A percentile compares a stretch with the other conserved stretches of the same genome.
These are phyloP conservation scores for Phlyctochytrium bullatum DNA, from an alignment of 192 early-diverging fungal genomes.

Conservation along the genomic window DNA sequence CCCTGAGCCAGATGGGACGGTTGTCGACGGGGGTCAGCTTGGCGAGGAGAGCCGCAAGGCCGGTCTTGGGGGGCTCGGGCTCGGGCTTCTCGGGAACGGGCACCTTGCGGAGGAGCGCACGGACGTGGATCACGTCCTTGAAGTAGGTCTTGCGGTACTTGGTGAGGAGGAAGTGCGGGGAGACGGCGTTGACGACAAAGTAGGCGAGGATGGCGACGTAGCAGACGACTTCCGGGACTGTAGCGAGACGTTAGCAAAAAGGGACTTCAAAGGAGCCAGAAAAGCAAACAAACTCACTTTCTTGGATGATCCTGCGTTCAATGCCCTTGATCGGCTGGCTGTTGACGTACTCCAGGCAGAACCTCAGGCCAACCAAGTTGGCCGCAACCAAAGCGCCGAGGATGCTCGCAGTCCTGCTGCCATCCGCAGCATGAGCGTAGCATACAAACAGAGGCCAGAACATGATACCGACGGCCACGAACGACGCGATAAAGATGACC, in stretches of 20 bases:
- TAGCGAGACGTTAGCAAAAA: not conserved
- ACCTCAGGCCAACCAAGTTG: not conserved
- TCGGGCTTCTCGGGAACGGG: not conserved
- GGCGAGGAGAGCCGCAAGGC: not conserved
- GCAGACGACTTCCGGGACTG: slow-evolving; percentile 1
- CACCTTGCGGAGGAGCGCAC: not conserved
- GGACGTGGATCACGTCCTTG: slow-evolving; percentile 6
- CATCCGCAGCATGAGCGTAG: slow-evolving; percentile 15
- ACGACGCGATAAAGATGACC: not conserved
- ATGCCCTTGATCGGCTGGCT: not conserved
- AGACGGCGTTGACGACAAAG: not conserved
- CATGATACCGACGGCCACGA: slow-evolving; percentile 5
- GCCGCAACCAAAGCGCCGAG: not conserved
- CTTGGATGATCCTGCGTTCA: not conserved
- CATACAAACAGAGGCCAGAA: slow-evolving; percentile 17
- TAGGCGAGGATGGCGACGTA: not conserved
- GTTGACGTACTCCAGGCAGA: not conserved
- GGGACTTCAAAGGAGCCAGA: not conserved
- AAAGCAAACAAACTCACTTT: slow-evolving; percentile 8
- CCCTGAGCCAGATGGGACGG: slow-evolving; percentile 11
- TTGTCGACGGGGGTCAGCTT: not conserved
- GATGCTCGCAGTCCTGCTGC: slow-evolving; percentile 4
- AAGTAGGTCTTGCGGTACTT: slow-evolving; percentile 9
- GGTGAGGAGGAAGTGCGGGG: not conserved
- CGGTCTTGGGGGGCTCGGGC: not conserved